These are phyloP conservation scores for Artemisia argyi DNA, from an alignment of 129 eudicot species.

Conservation along the genomic window DNA sequence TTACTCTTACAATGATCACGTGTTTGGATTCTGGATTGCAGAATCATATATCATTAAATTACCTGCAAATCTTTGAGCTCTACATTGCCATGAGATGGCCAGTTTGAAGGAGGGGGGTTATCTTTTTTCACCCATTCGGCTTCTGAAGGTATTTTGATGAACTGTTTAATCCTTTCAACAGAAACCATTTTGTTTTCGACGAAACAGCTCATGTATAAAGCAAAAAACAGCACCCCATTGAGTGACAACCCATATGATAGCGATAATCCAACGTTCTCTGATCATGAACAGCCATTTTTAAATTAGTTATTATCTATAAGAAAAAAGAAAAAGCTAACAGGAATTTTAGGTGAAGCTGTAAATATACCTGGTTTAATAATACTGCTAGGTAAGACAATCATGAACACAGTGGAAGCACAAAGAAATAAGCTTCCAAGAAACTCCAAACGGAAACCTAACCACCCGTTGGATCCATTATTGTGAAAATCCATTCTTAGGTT, in stretches of 20 bases:
- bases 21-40: not conserved
- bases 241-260: conserved; percentile 85
- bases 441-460: conserved; percentile 86
- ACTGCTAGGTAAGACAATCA: conserved; percentile 81
- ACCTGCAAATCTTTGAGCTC: conserved; percentile 76
- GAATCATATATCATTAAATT: not conserved
- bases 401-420: conserved; percentile 64
- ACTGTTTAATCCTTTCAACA: conserved; percentile 84
- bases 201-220: conserved; percentile 62
- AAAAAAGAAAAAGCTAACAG: not conserved
- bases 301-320: not conserved
- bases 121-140: conserved; percentile 68
- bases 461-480: conserved; percentile 70
- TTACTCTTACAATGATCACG: not conserved
- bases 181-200: conserved; percentile 83
- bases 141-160: conserved; percentile 70
- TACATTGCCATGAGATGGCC: conserved; percentile 77
- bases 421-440: conserved; percentile 75
- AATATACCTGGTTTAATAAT: conserved; percentile 76
- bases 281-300: conserved; percentile 7
- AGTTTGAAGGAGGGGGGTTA: conserved; percentile 53
- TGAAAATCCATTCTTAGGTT: conserved; percentile 77
- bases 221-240: conserved; percentile 46
- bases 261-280: conserved; percentile 77
- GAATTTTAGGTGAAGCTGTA: not conserved